Percentiles rank a stretch among this genome's conserved stretches.
These are phyloP conservation scores for Thalassiosira allenii DNA, from an alignment of 352 stramenopile species.

Conservation along the genomic window DNA sequence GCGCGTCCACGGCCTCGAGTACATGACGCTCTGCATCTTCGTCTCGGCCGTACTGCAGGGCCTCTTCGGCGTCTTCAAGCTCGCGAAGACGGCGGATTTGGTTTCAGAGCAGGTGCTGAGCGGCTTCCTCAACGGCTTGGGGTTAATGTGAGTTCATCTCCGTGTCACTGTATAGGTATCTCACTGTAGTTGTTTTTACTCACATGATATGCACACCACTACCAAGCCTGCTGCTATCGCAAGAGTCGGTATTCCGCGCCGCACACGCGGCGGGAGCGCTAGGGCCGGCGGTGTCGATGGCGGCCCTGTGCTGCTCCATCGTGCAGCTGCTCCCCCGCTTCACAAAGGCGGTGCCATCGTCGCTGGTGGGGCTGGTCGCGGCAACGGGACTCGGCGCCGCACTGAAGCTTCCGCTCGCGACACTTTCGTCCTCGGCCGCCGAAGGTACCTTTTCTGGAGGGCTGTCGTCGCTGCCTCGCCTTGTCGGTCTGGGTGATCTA, in stretches of 20 bases:
- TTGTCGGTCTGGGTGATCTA: slow-evolving; percentile 36
- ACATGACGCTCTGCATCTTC: slow-evolving; percentile 50
- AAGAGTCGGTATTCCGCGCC: slow-evolving; percentile 37
- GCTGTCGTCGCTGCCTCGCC: slow-evolving; percentile 32
- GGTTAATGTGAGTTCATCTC: slow-evolving; percentile 28
- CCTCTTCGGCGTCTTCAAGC: slow-evolving; percentile 40
- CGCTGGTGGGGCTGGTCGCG: slow-evolving; percentile 49
- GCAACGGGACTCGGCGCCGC: slow-evolving; percentile 33
- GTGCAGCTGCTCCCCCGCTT: slow-evolving; percentile 44
- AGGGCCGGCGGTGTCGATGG: slow-evolving; percentile 25
- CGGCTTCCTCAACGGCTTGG: slow-evolving; percentile 58
- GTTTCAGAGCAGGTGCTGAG: slow-evolving; percentile 50
- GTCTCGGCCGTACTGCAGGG: slow-evolving; percentile 44
- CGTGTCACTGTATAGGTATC: background rate
- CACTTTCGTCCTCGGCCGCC: slow-evolving; percentile 22
- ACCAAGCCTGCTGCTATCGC: slow-evolving; percentile 38
- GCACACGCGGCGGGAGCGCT: slow-evolving; percentile 19
- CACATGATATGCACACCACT: background rate
- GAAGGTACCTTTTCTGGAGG: slow-evolving; percentile 54
- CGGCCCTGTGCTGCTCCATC: slow-evolving; percentile 47
- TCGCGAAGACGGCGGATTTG: slow-evolving; percentile 42
- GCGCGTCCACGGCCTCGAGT: slow-evolving; percentile 30
- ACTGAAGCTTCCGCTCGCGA: slow-evolving; percentile 51
- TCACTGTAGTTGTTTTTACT: background rate
- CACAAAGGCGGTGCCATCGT: slow-evolving; percentile 40